Evolutionary conservation across 1,284 basidiomycete species (phyloP), one percentile per base, ranked within the genome.

Genomic region (Schizopora paradoxa): DNA sequence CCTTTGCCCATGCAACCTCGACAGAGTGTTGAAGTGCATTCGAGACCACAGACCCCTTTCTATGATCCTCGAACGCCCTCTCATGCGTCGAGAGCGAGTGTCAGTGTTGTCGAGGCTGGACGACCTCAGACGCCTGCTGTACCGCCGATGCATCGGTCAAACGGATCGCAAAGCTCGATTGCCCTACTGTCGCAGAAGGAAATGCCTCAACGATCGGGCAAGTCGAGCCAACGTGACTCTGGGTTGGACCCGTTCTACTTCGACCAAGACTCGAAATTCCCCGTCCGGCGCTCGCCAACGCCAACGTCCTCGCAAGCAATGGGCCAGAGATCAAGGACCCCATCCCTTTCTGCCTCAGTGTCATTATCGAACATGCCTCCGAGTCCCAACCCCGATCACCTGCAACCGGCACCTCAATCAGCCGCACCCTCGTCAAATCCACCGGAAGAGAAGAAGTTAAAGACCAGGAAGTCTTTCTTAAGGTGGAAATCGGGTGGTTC

Each of bases 221-320:
- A 50, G 22, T 35, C 36, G 18, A 29, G 19, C 13, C 37, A 44
- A 23, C 41, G 29, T 6, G 49, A 51, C 33, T 51, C 49, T n/a
- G 49, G 49, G 22, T 42, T 73, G 32, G 73, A 73, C 52, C 66
- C 69, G 28, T 64, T 81, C 41, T 70, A 74, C 42, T 79, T 81
- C 58, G 77, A 86, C 58, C 80, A 82, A 53, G 81, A 86, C 53
- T 73, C 76, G 5, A 76, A 76, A 22, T 82, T 82, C 58, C 76
- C 81, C 13, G 65, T 72, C 3, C 71, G 65, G 45, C 60, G 57
- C 28, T 55, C 55, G 45, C 58, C 61, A n/a, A 51, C 46, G 23
- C 50, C 52, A 13, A 42, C 45, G 26, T 56, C 62, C 5, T 51
- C 43, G 35, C 19, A 5, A 2, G 11, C 22, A 14, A n/a, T n/a